A percentile compares a stretch with the other conserved stretches of the same genome.
Conservation (phyloP, 1,139 yeast species). For the Yamadazyma oceani region DNA sequence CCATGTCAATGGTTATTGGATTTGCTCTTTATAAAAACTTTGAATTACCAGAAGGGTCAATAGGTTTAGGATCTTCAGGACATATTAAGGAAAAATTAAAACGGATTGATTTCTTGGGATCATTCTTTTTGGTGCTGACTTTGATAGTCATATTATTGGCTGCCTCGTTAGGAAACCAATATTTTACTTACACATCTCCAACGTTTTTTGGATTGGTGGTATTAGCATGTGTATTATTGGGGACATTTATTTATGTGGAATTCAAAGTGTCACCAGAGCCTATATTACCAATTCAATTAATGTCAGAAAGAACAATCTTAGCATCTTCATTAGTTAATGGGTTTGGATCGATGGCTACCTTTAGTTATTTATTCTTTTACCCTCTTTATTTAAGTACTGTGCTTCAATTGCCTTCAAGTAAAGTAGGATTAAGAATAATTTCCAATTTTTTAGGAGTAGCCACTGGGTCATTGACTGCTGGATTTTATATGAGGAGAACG, state of each 20-base stretch:
- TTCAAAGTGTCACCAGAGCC: conserved; percentile 60
- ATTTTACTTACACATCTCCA: conserved; percentile 38
- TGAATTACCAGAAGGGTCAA: conserved; percentile 48
- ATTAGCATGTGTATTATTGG: conserved; percentile 23
- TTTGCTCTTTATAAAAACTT: conserved; percentile 36
- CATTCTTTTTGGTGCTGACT: conserved; percentile 56
- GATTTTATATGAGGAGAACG: conserved; percentile 64
- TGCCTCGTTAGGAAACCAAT: conserved; percentile 67
- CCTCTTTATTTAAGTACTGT: conserved; percentile 68
- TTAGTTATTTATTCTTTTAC: conserved; percentile 56
- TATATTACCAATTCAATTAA: conserved; percentile 58
- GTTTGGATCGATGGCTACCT: conserved; percentile 59
- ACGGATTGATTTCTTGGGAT: conserved; percentile 74
- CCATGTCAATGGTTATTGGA: conserved; percentile 58
- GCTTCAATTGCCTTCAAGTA: conserved; percentile 52
- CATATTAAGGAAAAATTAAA: conserved; percentile 42
- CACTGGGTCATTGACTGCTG: conserved; percentile 67
- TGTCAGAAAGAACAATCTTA: conserved; percentile 57
- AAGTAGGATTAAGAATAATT: conserved; percentile 60
- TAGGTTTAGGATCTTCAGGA: conserved; percentile 47
- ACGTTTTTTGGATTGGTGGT: conserved; percentile 31
- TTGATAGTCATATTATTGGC: conserved; percentile 59
- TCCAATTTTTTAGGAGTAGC: conserved; percentile 73
- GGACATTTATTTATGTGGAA: conserved; percentile 52
- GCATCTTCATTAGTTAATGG: conserved; percentile 69